Conservation (phyloP, 345 rosid genomes). For the Camelina neglecta region DNA sequence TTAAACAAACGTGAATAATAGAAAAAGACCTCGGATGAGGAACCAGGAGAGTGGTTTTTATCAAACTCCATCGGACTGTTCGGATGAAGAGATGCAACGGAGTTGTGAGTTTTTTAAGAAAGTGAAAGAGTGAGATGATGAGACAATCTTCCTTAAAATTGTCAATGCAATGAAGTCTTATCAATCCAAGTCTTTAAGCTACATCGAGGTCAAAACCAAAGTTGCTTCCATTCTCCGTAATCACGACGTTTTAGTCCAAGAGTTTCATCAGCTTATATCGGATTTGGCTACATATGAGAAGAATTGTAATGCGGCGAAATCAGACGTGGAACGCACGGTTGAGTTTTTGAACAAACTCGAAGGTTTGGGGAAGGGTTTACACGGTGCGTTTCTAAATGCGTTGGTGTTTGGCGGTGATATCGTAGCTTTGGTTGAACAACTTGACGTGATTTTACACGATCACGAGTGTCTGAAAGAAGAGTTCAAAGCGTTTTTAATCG, state of each 20-base stretch:
- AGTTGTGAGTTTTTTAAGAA: background rate
- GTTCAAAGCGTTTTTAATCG: background rate
- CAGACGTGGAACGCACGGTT: constrained; percentile 2
- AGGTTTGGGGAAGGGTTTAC: background rate
- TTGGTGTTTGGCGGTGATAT: background rate
- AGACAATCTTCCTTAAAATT: background rate
- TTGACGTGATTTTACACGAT: background rate
- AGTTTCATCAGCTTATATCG: background rate
- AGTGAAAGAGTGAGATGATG: background rate
- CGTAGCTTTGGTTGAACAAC: background rate
- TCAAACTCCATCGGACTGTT: background rate
- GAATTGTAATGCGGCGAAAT: background rate
- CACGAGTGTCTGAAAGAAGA: background rate
- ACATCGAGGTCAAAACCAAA: background rate
- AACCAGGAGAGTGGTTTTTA: background rate
- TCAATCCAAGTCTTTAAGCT: background rate
- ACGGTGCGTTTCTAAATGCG: background rate
- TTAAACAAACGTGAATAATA: background rate
- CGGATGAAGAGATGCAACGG: constrained; percentile 20
- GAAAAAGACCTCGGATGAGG: background rate
- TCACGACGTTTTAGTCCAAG: background rate
- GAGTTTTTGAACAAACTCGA: background rate
- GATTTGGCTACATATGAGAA: background rate
- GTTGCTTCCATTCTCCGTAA: background rate
- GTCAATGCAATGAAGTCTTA: background rate